Evolutionary conservation across 768 basidiomycete species (phyloP), one percentile per base, ranked within the genome.

Genomic region (Pleurotus tuoliensis): DNA sequence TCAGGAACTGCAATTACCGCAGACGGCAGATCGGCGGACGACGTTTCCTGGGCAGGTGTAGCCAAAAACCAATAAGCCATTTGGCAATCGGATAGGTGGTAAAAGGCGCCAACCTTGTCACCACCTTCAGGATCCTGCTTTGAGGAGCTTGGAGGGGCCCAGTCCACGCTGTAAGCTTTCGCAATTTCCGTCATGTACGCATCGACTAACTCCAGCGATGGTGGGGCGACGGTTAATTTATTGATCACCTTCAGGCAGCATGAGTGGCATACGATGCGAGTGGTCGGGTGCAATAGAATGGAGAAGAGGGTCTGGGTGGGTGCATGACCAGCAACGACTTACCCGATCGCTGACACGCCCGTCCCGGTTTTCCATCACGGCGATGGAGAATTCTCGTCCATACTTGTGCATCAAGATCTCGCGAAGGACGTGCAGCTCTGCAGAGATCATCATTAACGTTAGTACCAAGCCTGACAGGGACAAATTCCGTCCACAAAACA

Each of bases 401-500:
- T 87, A 97, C 73, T 97, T 97, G 69, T 94, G 91, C 89, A 95
- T 91, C 57, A 99, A 80, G 68, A 98, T 83, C 68, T 98, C 95
- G 55, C 97, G 86, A 51, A 98, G 72, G 38, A 93, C 76, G 61
- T 97, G 92, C 39, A 99, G 80, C 67, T 98, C 94, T 94, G 45
- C 24, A 60, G 9, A n/a, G 0, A 22, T 38, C 48, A 44, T 37
- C 15, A 30, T 34, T 22, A 18, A 49, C 40, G 43, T 39, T 16
- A 48, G 54, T 12, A n/a, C n/a, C 12, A 16, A 15, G 8, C 13
- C 27, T 15, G 38, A 40, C 34, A 39, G 41, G 24, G 34, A 40
- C 38, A 34, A 44, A 25, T 47, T 16, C 37, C 25, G 24, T 58
- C 47, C 41, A 56, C 47, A 50, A 30, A 48, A 38, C 30, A 27